Evolutionary conservation across 1,284 basidiomycete genomes (phyloP).

Genomic region (Cutaneotrichosporon mucoides): DNA sequence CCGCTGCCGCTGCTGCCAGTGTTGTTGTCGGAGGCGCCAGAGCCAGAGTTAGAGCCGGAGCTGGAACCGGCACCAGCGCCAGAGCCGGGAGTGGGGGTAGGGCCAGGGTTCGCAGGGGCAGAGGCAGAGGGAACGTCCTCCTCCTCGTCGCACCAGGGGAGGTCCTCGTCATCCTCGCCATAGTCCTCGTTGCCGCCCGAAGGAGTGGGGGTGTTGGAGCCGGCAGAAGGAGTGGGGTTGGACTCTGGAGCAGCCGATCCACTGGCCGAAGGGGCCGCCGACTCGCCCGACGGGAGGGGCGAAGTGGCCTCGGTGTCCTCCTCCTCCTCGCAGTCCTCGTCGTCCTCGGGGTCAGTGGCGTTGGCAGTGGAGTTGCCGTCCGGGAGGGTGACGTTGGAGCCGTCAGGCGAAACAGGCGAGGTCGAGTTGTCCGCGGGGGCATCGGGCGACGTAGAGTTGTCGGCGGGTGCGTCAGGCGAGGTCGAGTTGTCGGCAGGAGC

Average conservation of each 20-base stretch:
- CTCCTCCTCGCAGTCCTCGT: constrained; percentile 5
- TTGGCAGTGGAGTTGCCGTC: not conserved
- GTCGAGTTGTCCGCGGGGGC: not conserved
- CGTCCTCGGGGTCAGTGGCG: not conserved
- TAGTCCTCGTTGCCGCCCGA: too few species aligned
- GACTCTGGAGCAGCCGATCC: too few species aligned
- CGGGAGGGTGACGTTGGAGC: not conserved
- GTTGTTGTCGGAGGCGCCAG: not conserved
- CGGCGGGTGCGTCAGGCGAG: not conserved
- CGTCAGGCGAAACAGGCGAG: not conserved
- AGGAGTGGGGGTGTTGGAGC: too few species aligned
- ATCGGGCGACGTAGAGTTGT: not conserved
- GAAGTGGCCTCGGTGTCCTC: not conserved
- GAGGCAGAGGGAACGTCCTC: constrained; percentile 1
- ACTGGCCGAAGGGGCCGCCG: too few species aligned
- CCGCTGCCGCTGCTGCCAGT: too few species aligned
- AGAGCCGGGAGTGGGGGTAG: not conserved
- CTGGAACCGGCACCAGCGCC: not conserved
- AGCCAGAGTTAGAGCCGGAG: not conserved
- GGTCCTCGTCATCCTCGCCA: not conserved
- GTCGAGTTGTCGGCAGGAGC: not conserved
- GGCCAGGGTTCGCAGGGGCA: not conserved
- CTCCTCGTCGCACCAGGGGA: constrained; percentile 18
- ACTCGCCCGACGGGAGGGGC: too few species aligned
- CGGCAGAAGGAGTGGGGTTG: too few species aligned